Evolutionary conservation across 176 grass and related monocot species (phyloP), one percentile per base, ranked within the genome.

Genomic region (Paspalum vaginatum): DNA sequence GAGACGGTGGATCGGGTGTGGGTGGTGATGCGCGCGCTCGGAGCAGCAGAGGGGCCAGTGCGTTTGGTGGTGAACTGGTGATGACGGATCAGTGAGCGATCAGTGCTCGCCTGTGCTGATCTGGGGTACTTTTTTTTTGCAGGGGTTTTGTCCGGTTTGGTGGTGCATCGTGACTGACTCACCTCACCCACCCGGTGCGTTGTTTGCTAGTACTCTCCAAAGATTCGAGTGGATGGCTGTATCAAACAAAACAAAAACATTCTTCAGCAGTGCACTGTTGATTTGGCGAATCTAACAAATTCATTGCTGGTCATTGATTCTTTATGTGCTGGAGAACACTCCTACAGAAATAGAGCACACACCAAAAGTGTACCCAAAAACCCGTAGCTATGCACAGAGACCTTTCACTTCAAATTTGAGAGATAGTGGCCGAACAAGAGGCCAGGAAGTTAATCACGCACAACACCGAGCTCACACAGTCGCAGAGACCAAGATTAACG

Each of bases 1-100:
- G 84, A 66, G 76, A 38, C 9, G 57, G 26, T 45, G 78, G 85
- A 94, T 91, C 67, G 89, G 72, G 67, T 16, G 20, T 38, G 2
- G 68, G 82, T 78, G 90, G 66, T 27, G 76, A 88, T 82, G 90
- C 47, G 47, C 76, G 76, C 46, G 79, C 17, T 76, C 14, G 57
- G 17, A n/a, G 37, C 63, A 66, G 40, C 32, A 39, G 18, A 15
- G 26, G 11, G 39, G 75, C 5, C 5, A n/a, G 6, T 7, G 20
- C 17, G 81, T 70, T 65, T 65, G 82, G 56, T 60, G 72, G 9
- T 77, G 85, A 65, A 77, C 47, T 60, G 72, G 9, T 77, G 85
- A 65, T 58, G 86, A 78, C 14, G 71, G 71, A 22, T 75, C 49
- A 47, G 59, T 25, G 68, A 49, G 68, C 20, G 69, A 74, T 66